These are phyloP conservation scores for Zizania latifolia DNA, from an alignment of 176 grass and related monocot species.

Conservation along the genomic window DNA sequence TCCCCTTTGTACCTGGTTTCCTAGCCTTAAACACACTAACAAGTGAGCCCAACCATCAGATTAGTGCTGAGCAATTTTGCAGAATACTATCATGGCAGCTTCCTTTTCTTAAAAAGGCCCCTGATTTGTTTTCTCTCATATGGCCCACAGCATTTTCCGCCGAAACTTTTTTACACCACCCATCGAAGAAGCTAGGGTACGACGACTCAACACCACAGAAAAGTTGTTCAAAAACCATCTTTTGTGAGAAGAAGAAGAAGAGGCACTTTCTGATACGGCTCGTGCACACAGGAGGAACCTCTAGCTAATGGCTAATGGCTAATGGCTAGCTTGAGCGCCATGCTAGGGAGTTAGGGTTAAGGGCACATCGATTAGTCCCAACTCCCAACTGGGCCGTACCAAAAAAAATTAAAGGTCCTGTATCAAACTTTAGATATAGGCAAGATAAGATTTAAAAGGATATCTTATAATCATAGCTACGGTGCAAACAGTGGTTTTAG, in stretches of 20 bases:
- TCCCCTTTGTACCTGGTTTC: neutral
- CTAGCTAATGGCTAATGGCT: neutral
- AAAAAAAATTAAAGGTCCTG: too few species aligned
- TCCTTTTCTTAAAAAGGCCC: neutral
- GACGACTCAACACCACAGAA: neutral
- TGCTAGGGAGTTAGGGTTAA: slow-evolving; percentile 17
- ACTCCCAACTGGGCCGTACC: too few species aligned
- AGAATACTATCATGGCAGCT: neutral
- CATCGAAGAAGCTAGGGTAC: neutral
- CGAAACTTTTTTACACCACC: neutral
- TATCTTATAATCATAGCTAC: too few species aligned
- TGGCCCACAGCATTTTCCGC: neutral
- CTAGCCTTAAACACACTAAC: neutral
- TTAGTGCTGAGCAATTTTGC: neutral
- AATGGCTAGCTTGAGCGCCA: neutral
- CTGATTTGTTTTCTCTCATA: neutral
- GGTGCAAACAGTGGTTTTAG: too few species aligned
- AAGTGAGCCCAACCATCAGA: neutral
- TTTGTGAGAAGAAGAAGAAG: neutral
- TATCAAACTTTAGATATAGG: too few species aligned
- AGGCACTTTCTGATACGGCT: slow-evolving; percentile 14
- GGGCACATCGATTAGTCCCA: slow-evolving; percentile 12
- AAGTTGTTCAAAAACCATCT: neutral
- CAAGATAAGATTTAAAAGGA: too few species aligned
- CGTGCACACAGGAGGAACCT: neutral